Evolutionary conservation across 2,329 filamentous ascomycete species (phyloP), one percentile per base, ranked within the genome.

Genomic region (Pseudocercospora macadamiae): DNA sequence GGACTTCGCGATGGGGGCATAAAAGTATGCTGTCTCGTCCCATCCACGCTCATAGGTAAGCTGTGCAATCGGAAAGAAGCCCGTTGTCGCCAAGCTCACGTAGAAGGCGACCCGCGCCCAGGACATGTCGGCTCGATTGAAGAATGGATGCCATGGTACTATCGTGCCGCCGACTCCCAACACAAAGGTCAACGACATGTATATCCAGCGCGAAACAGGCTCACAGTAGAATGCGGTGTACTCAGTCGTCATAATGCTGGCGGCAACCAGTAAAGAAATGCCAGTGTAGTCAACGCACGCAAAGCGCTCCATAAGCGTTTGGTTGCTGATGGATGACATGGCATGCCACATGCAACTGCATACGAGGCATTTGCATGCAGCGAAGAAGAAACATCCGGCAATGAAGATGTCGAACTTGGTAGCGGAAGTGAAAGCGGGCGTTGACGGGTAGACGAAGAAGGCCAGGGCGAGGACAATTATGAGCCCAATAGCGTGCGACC

Each of bases 151-250:
- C 95, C 95, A 99, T 1, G 95, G 93, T 34, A 99, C 83, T 63
- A 97, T 90, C 64, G 96, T 91, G 57, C 95, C 95, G 36, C 88
- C 90, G 57, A 96, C 78, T 48, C 95, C 95, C 23, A 99, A 85
- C 12, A 88, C 73, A 57, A 90, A 88, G 2, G 95, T 97, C 51
- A 90, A 80, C 39, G 83, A 76, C 80, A 99, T 95, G 77, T 97
- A 99, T 10, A 85, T 81, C 84, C 89, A 95, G 55, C 93, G 89
- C 66, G 89, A 93, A 47, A 89, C 70, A 2, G 95, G 93, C 70
- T 99, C 95, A 79, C 95, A 97, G 80, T 99, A 99, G 76, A 99
- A 99, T 21, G 93, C 95, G 0, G 95, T 97, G 79, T 97, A 99
- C 74, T 99, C 95, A 32, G 92, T 96, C 2, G 95, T 97, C 84